Conservation (phyloP, 2,329 filamentous ascomycete genomes). For the Nemania sp. region DNA sequence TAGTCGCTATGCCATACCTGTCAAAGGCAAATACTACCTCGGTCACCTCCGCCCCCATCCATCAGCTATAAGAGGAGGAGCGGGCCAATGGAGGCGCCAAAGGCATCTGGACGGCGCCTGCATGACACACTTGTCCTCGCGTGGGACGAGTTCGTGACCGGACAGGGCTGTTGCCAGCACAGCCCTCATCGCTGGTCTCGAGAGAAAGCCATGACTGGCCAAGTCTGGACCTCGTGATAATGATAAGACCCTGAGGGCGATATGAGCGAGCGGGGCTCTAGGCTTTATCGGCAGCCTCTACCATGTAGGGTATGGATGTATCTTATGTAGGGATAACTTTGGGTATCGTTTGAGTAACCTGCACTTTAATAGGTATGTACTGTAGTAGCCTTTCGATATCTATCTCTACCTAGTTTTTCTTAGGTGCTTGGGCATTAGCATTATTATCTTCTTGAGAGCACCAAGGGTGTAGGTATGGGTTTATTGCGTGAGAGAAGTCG, state of each 20-base stretch:
- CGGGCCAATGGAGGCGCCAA: slow-evolving; percentile 17
- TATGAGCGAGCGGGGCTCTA: slow-evolving; percentile 24
- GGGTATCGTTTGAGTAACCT: not conserved
- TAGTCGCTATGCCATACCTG: not conserved
- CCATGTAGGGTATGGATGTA: not conserved
- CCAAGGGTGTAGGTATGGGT: not conserved
- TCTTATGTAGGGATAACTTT: not conserved
- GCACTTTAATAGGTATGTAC: not conserved
- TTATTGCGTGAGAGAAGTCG: slow-evolving; percentile 27
- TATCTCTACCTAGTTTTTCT: not conserved
- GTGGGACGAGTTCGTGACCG: slow-evolving; percentile 25
- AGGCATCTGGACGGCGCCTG: slow-evolving; percentile 10
- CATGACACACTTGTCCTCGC: slow-evolving; percentile 22
- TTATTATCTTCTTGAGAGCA: not conserved
- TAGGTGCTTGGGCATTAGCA: not conserved
- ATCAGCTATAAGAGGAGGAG: slow-evolving; percentile 12
- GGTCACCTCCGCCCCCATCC: not conserved
- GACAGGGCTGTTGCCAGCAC: slow-evolving; percentile 35
- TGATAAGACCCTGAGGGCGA: slow-evolving; percentile 30
- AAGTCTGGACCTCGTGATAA: slow-evolving; percentile 34
- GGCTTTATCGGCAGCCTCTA: slow-evolving; percentile 4
- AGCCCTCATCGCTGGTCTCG: slow-evolving; percentile 25
- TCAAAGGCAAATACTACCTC: slow-evolving; percentile 2
- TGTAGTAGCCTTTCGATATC: not conserved
- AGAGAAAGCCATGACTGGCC: slow-evolving; percentile 19